These are phyloP conservation scores for Xylaria acuta DNA, from an alignment of 495 filamentous ascomycete species.

Conservation along the genomic window DNA sequence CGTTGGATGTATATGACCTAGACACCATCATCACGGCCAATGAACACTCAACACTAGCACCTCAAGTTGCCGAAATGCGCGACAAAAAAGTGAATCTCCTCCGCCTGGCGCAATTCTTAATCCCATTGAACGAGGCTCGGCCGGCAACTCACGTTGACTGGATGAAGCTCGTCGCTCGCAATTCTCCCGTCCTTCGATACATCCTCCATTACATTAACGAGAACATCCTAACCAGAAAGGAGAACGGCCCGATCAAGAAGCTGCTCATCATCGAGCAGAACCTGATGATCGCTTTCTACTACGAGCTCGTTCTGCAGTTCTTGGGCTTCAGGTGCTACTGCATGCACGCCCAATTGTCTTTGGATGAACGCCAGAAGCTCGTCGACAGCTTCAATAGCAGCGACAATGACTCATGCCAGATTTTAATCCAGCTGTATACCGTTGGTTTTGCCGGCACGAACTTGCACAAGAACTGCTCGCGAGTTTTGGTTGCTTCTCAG, in stretches of 20 bases:
- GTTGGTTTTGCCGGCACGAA: slow-evolving; percentile 40
- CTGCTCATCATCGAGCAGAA: slow-evolving; percentile 36
- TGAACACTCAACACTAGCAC: slow-evolving; percentile 24
- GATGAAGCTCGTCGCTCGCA: slow-evolving; percentile 31
- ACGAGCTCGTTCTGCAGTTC: slow-evolving; percentile 39
- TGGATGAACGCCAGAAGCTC: slow-evolving; percentile 30
- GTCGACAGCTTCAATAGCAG: slow-evolving; percentile 36
- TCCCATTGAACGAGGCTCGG: not conserved
- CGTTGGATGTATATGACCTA: slow-evolving; percentile 31
- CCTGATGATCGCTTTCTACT: slow-evolving; percentile 36
- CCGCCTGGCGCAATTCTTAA: slow-evolving; percentile 28
- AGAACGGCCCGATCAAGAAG: slow-evolving; percentile 34
- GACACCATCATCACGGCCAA: slow-evolving; percentile 24
- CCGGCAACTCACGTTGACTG: slow-evolving; percentile 29
- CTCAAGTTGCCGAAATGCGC: slow-evolving; percentile 29
- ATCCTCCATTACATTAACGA: slow-evolving; percentile 34
- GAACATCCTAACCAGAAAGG: slow-evolving; percentile 25
- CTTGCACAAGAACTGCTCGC: slow-evolving; percentile 35
- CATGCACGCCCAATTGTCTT: slow-evolving; percentile 30
- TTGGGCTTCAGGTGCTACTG: slow-evolving; percentile 34
- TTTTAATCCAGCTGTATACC: slow-evolving; percentile 37
- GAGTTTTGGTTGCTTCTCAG: slow-evolving; percentile 34
- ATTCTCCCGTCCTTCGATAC: slow-evolving; percentile 35
- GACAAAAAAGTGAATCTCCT: slow-evolving; percentile 25
- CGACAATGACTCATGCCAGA: slow-evolving; percentile 30